Evolutionary conservation across 108 stramenopile species (phyloP).

Genomic region (Parmales sp.): DNA sequence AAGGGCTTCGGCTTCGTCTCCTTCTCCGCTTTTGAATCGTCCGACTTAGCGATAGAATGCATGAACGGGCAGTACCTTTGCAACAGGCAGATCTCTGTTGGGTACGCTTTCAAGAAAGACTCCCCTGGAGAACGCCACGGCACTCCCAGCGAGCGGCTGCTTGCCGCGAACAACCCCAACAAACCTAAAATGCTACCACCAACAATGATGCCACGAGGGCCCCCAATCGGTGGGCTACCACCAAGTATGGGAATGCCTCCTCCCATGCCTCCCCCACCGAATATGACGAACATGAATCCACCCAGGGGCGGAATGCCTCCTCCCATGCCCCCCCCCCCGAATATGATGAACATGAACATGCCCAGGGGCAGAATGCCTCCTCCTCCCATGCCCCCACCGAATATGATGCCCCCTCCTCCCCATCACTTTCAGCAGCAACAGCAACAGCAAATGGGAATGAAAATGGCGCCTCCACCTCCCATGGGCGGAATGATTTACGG

Average conservation of each 20-base stretch:
- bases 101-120: slow-evolving; percentile 96
- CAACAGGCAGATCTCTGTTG: slow-evolving; percentile 85
- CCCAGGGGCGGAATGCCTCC: slow-evolving; percentile 12
- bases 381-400: neutral
- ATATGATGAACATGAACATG: neutral
- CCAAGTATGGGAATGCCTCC: slow-evolving; percentile 17
- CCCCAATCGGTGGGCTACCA: slow-evolving; percentile 21
- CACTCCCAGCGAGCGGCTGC: slow-evolving; percentile 86
- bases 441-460: no score
- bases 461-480: no score
- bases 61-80: slow-evolving; percentile 96
- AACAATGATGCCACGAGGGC: slow-evolving; percentile 23
- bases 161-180: slow-evolving; percentile 71
- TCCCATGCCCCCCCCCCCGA: slow-evolving; percentile 8
- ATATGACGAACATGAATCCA: neutral
- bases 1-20: slow-evolving; percentile 93
- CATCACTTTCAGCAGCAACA: no score
- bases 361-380: neutral
- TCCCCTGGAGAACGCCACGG: slow-evolving; percentile 84
- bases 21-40: slow-evolving; percentile 85
- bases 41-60: slow-evolving; percentile 93
- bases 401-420: slow-evolving; percentile 4
- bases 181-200: slow-evolving; percentile 31
- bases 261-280: slow-evolving; percentile 16
- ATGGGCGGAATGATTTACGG: no score